Evolutionary conservation across 495 filamentous ascomycete species (phyloP), one percentile per base, ranked within the genome.

Genomic region (Aspergillus diversus): DNA sequence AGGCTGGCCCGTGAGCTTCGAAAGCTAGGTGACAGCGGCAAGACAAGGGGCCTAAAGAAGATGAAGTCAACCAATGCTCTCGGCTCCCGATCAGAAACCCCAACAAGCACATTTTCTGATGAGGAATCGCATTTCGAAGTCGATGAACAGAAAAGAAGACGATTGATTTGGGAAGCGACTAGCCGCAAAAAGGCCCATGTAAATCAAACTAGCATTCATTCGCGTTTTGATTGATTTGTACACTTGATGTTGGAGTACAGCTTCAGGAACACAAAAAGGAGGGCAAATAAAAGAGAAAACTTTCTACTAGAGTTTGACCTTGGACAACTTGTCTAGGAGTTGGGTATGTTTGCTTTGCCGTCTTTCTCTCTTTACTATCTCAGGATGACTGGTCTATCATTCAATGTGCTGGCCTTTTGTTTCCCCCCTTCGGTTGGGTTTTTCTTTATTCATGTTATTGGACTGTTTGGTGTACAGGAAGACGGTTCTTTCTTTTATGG

Each of bases 1-100:
- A 81, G 81, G 56, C 80, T 90, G 39, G 81, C 82, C 2, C 79
- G 82, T 33, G 85, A 88, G 60, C 67, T 90, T 54, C 80, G 80
- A 52, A 84, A 81, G 39, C 65, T 82, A 17, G 73, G 81, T 49
- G 67, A 77, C 35, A 52, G 57, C 42, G 65, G 57, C 39, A 76
- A 75, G 53, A 34, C 62, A 42, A 78, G 75, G 62, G 68, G 68
- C 46, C 64, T 82, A 27, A 78, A 75, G 69, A 84, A 83, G 68
- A 83, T 82, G 80, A 81, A 78, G 57, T 83, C 81, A 3, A 75
- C 70, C 15, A 76, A 74, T 54, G 70, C 76, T 6, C 71, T 82
- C 9, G 59, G 57, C 34, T 55, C 59, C 31, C 74, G 73, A 6
- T 64, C 70, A 21, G 70, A 66, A 17, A 71, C 67, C 57, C 63